phyloP scores from a whole-genome alignment of 1,139 yeast species.

The Waltiozyma sp. region DNA sequence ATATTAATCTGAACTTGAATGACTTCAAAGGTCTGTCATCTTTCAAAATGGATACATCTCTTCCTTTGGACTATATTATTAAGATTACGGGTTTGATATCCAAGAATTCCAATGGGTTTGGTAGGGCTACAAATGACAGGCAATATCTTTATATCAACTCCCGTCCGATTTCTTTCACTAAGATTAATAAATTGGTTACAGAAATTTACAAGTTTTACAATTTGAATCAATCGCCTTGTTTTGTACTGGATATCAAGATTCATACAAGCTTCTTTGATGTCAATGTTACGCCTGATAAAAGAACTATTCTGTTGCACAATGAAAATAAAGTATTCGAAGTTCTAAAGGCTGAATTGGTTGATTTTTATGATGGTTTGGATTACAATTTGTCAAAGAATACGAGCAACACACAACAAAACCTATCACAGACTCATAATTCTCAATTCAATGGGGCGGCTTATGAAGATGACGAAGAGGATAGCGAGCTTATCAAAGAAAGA shows the following conservation, averaged over 20 bases:
- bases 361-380: constrained; percentile 36
- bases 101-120: constrained; percentile 48
- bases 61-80: constrained; percentile 4
- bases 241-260: constrained; percentile 49
- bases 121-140: constrained; percentile 59
- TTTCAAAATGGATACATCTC: background rate
- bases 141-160: constrained; percentile 66
- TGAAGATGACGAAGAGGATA: constrained; percentile 2
- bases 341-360: constrained; percentile 30
- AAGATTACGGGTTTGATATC: constrained; percentile 26
- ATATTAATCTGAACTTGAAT: constrained; percentile 24
- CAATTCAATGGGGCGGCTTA: background rate
- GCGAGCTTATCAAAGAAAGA: background rate
- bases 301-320: constrained; percentile 56
- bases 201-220: constrained; percentile 67
- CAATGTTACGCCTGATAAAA: constrained; percentile 86
- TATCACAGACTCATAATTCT: background rate
- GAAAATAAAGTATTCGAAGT: constrained; percentile 48
- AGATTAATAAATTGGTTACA: constrained; percentile 48
- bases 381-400: constrained; percentile 19
- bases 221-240: constrained; percentile 63
- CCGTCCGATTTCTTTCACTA: constrained; percentile 59
- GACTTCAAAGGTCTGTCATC: constrained; percentile 3
- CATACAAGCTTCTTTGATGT: constrained; percentile 53
- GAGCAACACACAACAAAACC: background rate